A percentile compares a stretch with the other conserved stretches of the same genome.
phyloP scores from a whole-genome alignment of 352 stramenopile species.

The Globisporangium barbulae region DNA sequence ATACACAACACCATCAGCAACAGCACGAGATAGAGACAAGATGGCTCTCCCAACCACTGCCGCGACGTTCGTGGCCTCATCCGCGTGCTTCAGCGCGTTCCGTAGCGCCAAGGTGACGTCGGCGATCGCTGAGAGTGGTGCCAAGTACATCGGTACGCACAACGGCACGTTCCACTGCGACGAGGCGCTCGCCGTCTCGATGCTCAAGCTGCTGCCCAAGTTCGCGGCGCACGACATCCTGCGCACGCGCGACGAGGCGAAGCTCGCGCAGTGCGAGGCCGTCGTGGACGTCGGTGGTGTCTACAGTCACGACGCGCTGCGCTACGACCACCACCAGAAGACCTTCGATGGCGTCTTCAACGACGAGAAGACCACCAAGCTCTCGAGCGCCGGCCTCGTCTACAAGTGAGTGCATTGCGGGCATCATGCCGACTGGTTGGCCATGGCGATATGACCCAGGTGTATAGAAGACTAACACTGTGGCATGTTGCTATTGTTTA shows the following conservation, averaged over 20 bases:
- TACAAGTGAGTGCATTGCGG: slow-evolving; percentile 79
- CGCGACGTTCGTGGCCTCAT: slow-evolving; percentile 57
- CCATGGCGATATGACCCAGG: no score
- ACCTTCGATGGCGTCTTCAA: slow-evolving; percentile 87
- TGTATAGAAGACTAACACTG: not conserved
- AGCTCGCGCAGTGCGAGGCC: slow-evolving; percentile 92
- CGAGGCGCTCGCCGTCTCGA: slow-evolving; percentile 96
- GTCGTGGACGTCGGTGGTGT: slow-evolving; percentile 97
- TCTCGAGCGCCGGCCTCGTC: slow-evolving; percentile 95
- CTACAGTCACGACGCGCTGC: slow-evolving; percentile 87
- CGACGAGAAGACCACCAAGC: slow-evolving; percentile 78
- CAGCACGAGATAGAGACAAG: not conserved
- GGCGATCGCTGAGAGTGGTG: slow-evolving; percentile 25
- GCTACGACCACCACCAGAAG: slow-evolving; percentile 99
- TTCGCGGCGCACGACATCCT: slow-evolving; percentile 83
- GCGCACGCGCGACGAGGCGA: slow-evolving; percentile 87
- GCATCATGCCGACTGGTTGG: no score
- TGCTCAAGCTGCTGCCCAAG: slow-evolving; percentile 93
- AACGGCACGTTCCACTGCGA: slow-evolving; percentile 98
- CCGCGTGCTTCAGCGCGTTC: slow-evolving; percentile 61
- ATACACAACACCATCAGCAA: not conserved
- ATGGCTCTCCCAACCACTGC: slow-evolving; percentile 72
- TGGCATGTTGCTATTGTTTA: not conserved
- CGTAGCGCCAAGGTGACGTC: slow-evolving; percentile 52
- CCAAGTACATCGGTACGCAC: slow-evolving; percentile 95